phyloP scores from a whole-genome alignment of 495 filamentous ascomycete species.

The Aspergillus nidulans region DNA sequence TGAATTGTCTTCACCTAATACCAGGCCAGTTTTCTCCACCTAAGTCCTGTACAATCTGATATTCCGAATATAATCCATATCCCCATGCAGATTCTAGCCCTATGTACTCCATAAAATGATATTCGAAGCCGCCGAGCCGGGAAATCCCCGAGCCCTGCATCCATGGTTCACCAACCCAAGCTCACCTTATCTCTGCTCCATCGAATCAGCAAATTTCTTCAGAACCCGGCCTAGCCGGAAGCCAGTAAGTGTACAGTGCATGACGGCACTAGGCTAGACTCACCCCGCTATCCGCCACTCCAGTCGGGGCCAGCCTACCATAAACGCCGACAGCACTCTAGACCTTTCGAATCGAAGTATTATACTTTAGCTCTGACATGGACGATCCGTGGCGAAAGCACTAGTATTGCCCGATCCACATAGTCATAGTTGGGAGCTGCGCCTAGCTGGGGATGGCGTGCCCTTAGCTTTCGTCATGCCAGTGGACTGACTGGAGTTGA shows the following conservation, averaged over 20 bases:
- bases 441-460: background rate
- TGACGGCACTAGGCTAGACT: background rate
- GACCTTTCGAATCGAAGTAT: background rate
- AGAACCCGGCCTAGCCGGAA: background rate
- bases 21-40: too few relatives aligned
- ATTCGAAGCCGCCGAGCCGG: too few relatives aligned
- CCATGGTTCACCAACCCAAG: too few relatives aligned
- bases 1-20: too few relatives aligned
- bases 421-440: background rate
- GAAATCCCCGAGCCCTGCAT: too few relatives aligned
- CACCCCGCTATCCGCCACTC: background rate
- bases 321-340: background rate
- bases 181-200: background rate
- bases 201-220: background rate
- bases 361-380: background rate
- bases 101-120: too few relatives aligned
- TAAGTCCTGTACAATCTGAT: too few relatives aligned
- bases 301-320: background rate
- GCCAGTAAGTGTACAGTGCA: background rate
- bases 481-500: background rate
- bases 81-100: too few relatives aligned
- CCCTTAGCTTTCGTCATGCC: background rate
- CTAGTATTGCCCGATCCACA: background rate
- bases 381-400: background rate
- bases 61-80: too few relatives aligned